A percentile compares a stretch with the other conserved stretches of the same genome.
Evolutionary conservation across 2,329 filamentous ascomycete species (phyloP).

Genomic region (Curvularia sp.): DNA sequence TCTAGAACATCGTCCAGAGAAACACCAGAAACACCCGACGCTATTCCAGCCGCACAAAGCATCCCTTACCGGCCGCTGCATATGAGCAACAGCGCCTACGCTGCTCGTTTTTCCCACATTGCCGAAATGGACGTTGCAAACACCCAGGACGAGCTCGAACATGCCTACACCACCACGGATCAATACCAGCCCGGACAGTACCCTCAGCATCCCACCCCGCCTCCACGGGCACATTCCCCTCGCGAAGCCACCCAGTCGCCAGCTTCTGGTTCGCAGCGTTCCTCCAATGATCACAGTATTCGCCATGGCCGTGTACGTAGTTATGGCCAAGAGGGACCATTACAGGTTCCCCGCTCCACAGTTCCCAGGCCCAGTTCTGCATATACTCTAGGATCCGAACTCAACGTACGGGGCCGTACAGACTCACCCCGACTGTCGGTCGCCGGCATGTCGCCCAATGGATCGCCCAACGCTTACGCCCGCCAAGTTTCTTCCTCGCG

Average conservation of each 20-base stretch:
- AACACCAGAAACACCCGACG: slow-evolving; percentile 35
- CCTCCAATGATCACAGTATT: slow-evolving; percentile 40
- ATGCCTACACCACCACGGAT: slow-evolving; percentile 30
- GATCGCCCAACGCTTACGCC: slow-evolving; percentile 53
- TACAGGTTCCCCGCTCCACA: slow-evolving; percentile 60
- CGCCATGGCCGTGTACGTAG: slow-evolving; percentile 39
- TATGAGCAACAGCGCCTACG: slow-evolving; percentile 43
- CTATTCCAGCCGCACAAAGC: slow-evolving; percentile 39
- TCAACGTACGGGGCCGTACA: slow-evolving; percentile 66
- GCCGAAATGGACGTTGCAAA: slow-evolving; percentile 42
- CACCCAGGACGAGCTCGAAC: slow-evolving; percentile 33
- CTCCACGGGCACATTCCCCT: slow-evolving; percentile 31
- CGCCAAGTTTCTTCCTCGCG: slow-evolving; percentile 61
- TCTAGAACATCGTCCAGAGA: slow-evolving; percentile 48
- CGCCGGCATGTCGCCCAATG: slow-evolving; percentile 49
- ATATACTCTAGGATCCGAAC: slow-evolving; percentile 77
- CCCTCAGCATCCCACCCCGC: slow-evolving; percentile 34
- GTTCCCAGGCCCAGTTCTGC: slow-evolving; percentile 75
- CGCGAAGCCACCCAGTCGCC: slow-evolving; percentile 38
- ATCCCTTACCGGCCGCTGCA: slow-evolving; percentile 47
- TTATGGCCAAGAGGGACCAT: slow-evolving; percentile 39
- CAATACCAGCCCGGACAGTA: slow-evolving; percentile 12
- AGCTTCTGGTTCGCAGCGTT: slow-evolving; percentile 40
- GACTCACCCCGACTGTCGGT: slow-evolving; percentile 61
- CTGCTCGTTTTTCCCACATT: slow-evolving; percentile 42